A percentile compares a stretch with the other conserved stretches of the same genome.
phyloP scores from a whole-genome alignment of 495 filamentous ascomycete genomes.

The Aspergillus conjunctus region DNA sequence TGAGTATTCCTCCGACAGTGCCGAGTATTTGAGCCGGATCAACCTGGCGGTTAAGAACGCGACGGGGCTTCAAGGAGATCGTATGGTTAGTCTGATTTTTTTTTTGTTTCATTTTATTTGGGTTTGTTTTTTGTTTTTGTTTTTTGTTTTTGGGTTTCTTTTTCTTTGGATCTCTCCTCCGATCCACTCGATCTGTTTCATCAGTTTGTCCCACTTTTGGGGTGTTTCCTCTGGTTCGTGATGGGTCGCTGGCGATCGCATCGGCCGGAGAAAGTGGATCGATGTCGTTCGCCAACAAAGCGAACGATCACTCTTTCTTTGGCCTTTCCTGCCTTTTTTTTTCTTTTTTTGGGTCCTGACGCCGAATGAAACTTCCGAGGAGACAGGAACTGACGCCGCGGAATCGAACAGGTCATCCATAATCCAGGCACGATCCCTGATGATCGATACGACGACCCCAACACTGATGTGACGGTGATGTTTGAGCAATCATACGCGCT shows the following conservation, averaged over 20 bases:
- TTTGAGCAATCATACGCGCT: slow-evolving; percentile 20
- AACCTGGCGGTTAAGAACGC: slow-evolving; percentile 29
- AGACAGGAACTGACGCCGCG: neutral
- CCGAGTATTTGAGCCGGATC: slow-evolving; percentile 38
- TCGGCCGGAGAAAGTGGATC: neutral
- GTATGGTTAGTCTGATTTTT: slow-evolving; percentile 15
- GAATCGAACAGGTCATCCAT: slow-evolving; percentile 18
- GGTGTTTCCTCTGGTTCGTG: neutral
- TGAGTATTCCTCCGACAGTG: slow-evolving; percentile 27
- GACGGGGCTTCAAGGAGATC: slow-evolving; percentile 5
- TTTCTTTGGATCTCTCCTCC: neutral
- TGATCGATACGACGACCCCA: slow-evolving; percentile 7
- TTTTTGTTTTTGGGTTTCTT: too few relatives aligned
- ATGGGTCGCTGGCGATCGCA: neutral
- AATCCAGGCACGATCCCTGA: slow-evolving; percentile 23
- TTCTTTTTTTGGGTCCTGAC: neutral
- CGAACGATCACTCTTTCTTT: neutral
- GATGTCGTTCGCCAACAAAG: neutral
- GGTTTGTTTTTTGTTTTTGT: neutral
- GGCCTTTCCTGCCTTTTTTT: neutral
- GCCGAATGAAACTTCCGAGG: neutral
- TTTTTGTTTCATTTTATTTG: neutral
- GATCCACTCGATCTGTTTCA: neutral
- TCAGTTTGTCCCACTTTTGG: neutral
- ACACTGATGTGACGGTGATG: slow-evolving; percentile 20